These are phyloP conservation scores for Paramyrothecium roridum DNA, from an alignment of 2,329 filamentous ascomycete species.

Conservation along the genomic window DNA sequence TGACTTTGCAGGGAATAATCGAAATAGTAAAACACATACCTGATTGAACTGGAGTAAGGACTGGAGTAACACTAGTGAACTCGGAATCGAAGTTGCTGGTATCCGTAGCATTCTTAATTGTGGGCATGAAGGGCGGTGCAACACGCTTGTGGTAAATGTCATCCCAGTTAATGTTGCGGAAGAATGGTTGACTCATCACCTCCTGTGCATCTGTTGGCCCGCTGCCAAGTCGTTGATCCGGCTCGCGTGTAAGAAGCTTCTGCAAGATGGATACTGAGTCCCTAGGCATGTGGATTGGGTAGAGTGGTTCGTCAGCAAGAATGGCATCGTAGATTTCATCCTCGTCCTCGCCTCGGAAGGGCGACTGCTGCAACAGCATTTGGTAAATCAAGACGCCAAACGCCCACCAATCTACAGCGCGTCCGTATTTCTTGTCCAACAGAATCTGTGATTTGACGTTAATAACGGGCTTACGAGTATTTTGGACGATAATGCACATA, in stretches of 20 bases:
- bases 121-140: slow-evolving; percentile 82
- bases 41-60: slow-evolving; percentile 94
- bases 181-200: slow-evolving; percentile 98
- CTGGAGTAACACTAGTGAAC: slow-evolving; percentile 96
- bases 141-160: slow-evolving; percentile 97
- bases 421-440: slow-evolving; percentile 96
- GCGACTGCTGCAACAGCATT: slow-evolving; percentile 98
- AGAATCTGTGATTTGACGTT: slow-evolving; percentile 64
- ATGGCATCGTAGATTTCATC: slow-evolving; percentile 99
- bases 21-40: slow-evolving; percentile 57
- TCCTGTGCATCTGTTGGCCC: slow-evolving; percentile 97
- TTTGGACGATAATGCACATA: slow-evolving; percentile 36
- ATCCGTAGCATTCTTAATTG: slow-evolving; percentile 88
- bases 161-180: slow-evolving; percentile 97
- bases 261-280: slow-evolving; percentile 97
- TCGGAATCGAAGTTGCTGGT: slow-evolving; percentile 99
- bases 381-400: slow-evolving; percentile 99
- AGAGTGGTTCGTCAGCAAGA: slow-evolving; percentile 92
- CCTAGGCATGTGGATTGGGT: slow-evolving; percentile 97
- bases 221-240: slow-evolving; percentile 86
- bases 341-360: slow-evolving; percentile 97
- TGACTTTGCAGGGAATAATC: slow-evolving; percentile 1
- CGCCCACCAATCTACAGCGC: slow-evolving; percentile 99
- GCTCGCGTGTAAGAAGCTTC: slow-evolving; percentile 93
- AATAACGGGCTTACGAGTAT: slow-evolving; percentile 16